phyloP scores from a whole-genome alignment of 176 grass and related monocot species.

The Zoysia japonica region DNA sequence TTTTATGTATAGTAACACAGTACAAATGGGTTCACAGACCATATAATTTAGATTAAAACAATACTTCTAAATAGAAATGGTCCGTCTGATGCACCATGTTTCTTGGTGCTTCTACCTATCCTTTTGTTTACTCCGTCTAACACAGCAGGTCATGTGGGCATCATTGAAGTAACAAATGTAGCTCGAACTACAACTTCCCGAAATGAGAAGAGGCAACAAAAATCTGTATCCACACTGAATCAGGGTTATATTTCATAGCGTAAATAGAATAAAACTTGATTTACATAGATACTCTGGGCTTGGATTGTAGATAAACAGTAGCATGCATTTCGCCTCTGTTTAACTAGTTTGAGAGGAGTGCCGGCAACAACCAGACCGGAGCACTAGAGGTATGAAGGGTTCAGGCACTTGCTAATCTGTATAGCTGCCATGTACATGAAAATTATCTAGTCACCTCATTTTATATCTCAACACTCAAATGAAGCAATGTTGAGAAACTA shows the following conservation, averaged over 20 bases:
- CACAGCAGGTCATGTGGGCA: neutral
- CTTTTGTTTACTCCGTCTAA: slow-evolving; percentile 4
- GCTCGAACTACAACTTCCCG: neutral
- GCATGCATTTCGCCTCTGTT: neutral
- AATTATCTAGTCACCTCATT: slow-evolving; percentile 4
- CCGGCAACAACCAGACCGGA: neutral
- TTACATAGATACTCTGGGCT: neutral
- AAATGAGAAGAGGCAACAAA: slow-evolving; percentile 33
- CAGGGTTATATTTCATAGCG: slow-evolving; percentile 18
- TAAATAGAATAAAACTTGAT: neutral
- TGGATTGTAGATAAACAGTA: slow-evolving; percentile 1
- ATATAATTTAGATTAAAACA: slow-evolving; percentile 13
- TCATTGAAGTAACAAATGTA: neutral
- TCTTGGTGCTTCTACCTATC: neutral
- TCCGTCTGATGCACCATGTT: neutral
- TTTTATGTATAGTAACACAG: neutral
- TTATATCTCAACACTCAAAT: neutral
- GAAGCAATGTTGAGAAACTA: neutral
- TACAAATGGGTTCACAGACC: neutral
- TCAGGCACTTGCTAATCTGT: neutral
- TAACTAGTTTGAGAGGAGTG: too few relatives aligned
- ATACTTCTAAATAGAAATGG: neutral
- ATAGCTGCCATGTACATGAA: neutral
- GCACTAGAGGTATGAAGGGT: neutral
- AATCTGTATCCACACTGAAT: slow-evolving; percentile 32